These are phyloP conservation scores for Ceriops zippeliana DNA, from an alignment of 345 rosid genomes.

Conservation along the genomic window DNA sequence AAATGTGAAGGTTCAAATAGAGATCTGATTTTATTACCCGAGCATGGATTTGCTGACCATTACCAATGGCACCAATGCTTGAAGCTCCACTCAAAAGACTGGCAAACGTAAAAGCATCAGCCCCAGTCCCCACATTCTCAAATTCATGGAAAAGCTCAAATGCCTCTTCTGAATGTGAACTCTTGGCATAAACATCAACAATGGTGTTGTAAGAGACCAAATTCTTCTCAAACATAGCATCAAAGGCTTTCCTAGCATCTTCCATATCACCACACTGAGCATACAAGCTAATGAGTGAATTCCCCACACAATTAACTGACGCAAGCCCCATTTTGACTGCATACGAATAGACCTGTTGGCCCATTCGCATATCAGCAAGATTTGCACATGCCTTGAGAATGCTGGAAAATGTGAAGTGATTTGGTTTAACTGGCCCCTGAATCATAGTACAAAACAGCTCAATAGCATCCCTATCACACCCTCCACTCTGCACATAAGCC, in stretches of 20 bases:
- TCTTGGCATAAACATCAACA: slow-evolving; percentile 52
- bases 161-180: slow-evolving; percentile 40
- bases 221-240: slow-evolving; percentile 52
- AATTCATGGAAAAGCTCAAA: slow-evolving; percentile 43
- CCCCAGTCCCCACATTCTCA: slow-evolving; percentile 34
- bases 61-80: slow-evolving; percentile 48
- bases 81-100: slow-evolving; percentile 70
- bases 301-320: slow-evolving; percentile 52
- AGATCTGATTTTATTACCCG: slow-evolving; percentile 52
- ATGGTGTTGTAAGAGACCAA: slow-evolving; percentile 57
- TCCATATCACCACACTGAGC: slow-evolving; percentile 54
- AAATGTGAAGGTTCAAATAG: slow-evolving; percentile 31
- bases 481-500: slow-evolving; percentile 42
- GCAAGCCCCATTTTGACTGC: slow-evolving; percentile 57
- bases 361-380: slow-evolving; percentile 38
- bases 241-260: slow-evolving; percentile 60
- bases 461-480: slow-evolving; percentile 41
- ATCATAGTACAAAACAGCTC: slow-evolving; percentile 53
- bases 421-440: slow-evolving; percentile 41
- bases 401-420: slow-evolving; percentile 69
- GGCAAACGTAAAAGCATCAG: slow-evolving; percentile 56
- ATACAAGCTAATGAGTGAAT: slow-evolving; percentile 66
- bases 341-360: slow-evolving; percentile 45
- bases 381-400: slow-evolving; percentile 63
- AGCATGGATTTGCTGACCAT: slow-evolving; percentile 70